Base-by-base conservation (phyloP, 495 filamentous ascomycete genomes). In the Trichoderma erinaceum region DNA sequence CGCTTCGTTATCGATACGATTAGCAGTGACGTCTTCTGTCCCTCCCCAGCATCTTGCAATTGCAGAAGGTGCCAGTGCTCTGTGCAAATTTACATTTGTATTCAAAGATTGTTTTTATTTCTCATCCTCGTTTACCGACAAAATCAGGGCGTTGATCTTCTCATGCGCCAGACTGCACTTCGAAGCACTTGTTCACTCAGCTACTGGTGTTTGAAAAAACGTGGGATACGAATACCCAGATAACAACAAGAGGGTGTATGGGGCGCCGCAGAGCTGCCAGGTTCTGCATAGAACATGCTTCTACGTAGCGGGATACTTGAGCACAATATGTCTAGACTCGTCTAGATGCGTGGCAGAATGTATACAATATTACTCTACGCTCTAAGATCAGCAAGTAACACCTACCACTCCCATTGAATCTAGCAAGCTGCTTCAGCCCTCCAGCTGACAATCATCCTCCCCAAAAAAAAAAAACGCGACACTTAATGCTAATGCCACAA, bases 1-100 rank as follows among this genome's bases (percentile, higher is more conserved):
- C 56, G 25, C 56, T 25, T 32, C 27, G 56, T 61, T 61, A 61
- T 61, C 56, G 56, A 61, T 61, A 61, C 29, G 56, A 15, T 4
- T 61, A 13, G 16, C 25, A 15, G 56, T 61, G n/a, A 23, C 56
- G 16, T 61, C 56, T 15, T 61, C 25, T 25, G 10, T 2, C 3
- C 0, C 35, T 38, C 35, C 35, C 35, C 35, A 38, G 4, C 35
- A 38, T 38, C 7, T 6, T 3, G 8, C 35, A 38, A 38, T 38
- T 38, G 35, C 5, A 38, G 35, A 38, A 6, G 0, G 35, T 38
- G 35, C 35, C 35, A 38, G 35, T 38, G 8, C 35, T 38, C 35
- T 38, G 8, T 38, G 7, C 35, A 38, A 3, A 38, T 10, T 10
- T 38, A 10, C 35, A 38, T 7, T 38, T 38, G 35, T 29, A 29